phyloP scores from a whole-genome alignment of 2,329 filamentous ascomycete genomes.

The Nemania diffusa region DNA sequence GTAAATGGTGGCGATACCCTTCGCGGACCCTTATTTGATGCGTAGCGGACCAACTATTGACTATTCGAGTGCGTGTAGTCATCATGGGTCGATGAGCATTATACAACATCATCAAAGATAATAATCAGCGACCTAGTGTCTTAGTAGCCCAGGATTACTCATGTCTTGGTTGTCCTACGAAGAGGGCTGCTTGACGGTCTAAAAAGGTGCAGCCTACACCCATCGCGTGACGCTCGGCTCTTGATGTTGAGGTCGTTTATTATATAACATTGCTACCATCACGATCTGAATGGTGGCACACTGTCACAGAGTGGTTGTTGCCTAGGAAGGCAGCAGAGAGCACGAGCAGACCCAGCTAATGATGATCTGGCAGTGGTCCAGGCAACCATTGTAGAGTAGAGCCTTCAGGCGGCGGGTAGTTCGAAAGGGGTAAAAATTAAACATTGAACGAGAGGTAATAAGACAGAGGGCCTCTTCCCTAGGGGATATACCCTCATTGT shows the following conservation, averaged over 20 bases:
- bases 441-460: neutral
- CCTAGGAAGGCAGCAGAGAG: neutral
- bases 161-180: neutral
- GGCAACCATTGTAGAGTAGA: conserved; percentile 1
- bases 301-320: neutral
- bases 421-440: neutral
- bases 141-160: neutral
- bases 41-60: neutral
- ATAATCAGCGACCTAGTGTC: neutral
- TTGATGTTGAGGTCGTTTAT: neutral
- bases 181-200: neutral
- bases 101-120: neutral
- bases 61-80: neutral
- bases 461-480: neutral
- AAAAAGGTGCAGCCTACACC: neutral
- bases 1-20: neutral
- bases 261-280: neutral
- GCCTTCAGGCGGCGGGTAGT: neutral
- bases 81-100: too few relatives aligned
- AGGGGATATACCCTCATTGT: neutral
- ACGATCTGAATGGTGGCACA: neutral
- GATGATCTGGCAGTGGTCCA: neutral
- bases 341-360: neutral
- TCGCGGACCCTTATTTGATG: neutral
- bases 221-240: neutral